Percentiles rank a stretch among this genome's conserved stretches.
phyloP scores from a whole-genome alignment of 2,329 filamentous ascomycete species.

The Venturia aucupariae region DNA sequence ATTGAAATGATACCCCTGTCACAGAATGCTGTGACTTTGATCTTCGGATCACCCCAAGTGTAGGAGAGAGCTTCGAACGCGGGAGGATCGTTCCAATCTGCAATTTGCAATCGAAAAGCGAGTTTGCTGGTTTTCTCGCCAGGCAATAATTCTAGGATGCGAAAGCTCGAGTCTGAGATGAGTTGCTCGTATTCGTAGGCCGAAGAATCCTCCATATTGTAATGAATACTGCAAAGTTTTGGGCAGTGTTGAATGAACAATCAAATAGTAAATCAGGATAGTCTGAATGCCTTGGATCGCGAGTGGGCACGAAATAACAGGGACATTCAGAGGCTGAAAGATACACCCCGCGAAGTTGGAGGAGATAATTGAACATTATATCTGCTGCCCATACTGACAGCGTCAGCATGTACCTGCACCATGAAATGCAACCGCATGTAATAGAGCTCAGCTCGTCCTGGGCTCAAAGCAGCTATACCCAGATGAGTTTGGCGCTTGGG shows the following conservation, averaged over 20 bases:
- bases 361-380: no score
- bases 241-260: not conserved
- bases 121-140: not conserved
- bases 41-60: conserved; percentile 14
- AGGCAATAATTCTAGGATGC: conserved; percentile 7
- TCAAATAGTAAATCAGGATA: no score
- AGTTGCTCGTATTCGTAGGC: conserved; percentile 5
- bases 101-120: not conserved
- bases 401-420: no score
- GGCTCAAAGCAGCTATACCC: no score
- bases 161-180: not conserved
- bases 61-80: conserved; percentile 17
- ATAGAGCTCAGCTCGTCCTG: no score
- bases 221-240: not conserved
- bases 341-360: no score
- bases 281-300: no score
- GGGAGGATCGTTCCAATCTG: conserved; percentile 1
- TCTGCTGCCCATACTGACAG: no score
- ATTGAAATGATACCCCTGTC: conserved; percentile 5
- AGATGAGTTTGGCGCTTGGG: no score
- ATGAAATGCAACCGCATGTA: no score
- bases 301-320: not conserved
- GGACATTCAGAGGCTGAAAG: no score
- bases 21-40: conserved; percentile 1
- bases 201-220: not conserved